Base-by-base conservation (phyloP, 805 yeast genomes). In the Candida ipomoeae region DNA sequence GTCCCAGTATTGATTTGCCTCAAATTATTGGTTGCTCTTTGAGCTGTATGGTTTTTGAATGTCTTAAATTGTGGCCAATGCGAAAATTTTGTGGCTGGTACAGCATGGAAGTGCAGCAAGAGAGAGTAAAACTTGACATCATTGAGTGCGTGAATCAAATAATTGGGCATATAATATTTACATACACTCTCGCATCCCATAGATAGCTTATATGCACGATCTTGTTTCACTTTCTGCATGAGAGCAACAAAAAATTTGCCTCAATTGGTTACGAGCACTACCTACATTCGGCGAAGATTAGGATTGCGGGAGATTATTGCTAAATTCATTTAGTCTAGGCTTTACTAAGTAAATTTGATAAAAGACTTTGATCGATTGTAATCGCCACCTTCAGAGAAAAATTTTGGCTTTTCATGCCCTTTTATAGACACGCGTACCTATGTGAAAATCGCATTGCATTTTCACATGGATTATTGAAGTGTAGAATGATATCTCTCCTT, bases 1-100 rank as follows among this genome's bases (percentile, higher is more conserved):
- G 14, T 23, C 5, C 29, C 7, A 15, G 14, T 40, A 15, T 26
- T 15, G 34, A 10, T 40, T 40, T 40, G 34, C 8, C 21, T 14
- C 32, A 42, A 33, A 42, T 6, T 17, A 20, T 32, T 42, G 45
- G 32, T 42, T 42, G 45, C 45, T 42, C 31, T 42, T 15, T 21
- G 10, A 33, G n/a, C 20, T 33, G 20, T 15, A 34, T 32, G 45
- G 38, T 6, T 23, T 41, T 44, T 26, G 23, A 21, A 13, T 43
- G 40, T 35, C 31, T 44, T 44, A 35, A 33, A 44, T 35, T 44
- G 46, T 44, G 46, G 46, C 46, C 46, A 44, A 44, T 44, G 46
- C 46, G 38, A 44, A 36, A 44, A 35, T 35, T 44, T 44, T 44
- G 46, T 44, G 46, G 46, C 46, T 34, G 46, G 33, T 44, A 13